Percentiles rank a stretch among this genome's conserved stretches.
These are phyloP conservation scores for Aspergillus leporis DNA, from an alignment of 495 filamentous ascomycete species.

Conservation along the genomic window DNA sequence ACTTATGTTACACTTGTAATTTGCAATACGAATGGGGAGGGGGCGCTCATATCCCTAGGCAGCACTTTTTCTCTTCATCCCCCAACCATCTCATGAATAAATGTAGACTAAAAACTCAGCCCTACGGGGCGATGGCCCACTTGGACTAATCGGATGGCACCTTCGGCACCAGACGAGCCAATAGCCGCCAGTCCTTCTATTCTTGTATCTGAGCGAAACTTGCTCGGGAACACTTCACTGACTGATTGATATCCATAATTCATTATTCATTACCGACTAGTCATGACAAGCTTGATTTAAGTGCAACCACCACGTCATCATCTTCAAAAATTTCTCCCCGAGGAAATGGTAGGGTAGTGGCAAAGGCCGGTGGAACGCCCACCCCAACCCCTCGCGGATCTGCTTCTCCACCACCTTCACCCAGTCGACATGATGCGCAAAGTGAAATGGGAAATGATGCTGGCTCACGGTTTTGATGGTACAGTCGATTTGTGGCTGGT, in stretches of 20 bases:
- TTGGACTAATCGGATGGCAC: not conserved
- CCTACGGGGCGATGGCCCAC: slow-evolving; percentile 4
- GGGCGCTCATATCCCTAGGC: not conserved
- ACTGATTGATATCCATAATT: not conserved
- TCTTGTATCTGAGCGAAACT: not conserved
- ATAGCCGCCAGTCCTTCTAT: not conserved
- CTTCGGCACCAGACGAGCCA: not conserved
- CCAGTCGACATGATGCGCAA: slow-evolving; percentile 21
- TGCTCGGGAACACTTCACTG: not conserved
- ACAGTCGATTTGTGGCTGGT: slow-evolving; percentile 19
- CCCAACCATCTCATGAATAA: not conserved
- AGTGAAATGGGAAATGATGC: slow-evolving; percentile 20
- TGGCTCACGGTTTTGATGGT: slow-evolving; percentile 18
- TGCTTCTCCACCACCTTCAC: slow-evolving; percentile 17
- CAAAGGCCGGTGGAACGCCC: slow-evolving; percentile 19
- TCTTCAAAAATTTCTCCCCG: slow-evolving; percentile 11
- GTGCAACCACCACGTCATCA: slow-evolving; percentile 20
- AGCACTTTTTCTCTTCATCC: not conserved
- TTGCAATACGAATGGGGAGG: not conserved
- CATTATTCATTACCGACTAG: slow-evolving; percentile 4
- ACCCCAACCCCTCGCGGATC: slow-evolving; percentile 18
- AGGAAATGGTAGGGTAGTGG: slow-evolving; percentile 12
- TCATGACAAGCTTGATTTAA: slow-evolving; percentile 1
- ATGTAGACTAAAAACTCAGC: not conserved
- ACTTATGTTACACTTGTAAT: not conserved